Evolutionary conservation across 2,329 filamentous ascomycete genomes (phyloP), one percentile per base, ranked within the genome.

Genomic region (Cercospora nicotianae): DNA sequence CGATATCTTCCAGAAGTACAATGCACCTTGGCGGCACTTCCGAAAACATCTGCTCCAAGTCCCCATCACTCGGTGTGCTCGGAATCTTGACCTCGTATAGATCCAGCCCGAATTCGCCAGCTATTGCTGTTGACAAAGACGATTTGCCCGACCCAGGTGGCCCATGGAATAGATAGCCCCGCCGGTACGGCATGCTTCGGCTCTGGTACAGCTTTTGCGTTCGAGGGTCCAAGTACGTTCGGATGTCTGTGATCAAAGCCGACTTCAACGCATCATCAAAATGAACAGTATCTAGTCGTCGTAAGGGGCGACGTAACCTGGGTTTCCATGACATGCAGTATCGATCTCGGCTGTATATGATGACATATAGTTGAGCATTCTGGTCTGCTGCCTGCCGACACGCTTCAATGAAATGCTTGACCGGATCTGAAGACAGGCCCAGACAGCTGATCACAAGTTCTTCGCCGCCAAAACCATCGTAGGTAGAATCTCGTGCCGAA

Each of bases 151-250:
- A 75, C 0, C 75, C 74, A 18, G 73, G 73, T 0, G 91, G 91
- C 0, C 92, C 92, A 71, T 93, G 83, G 6, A 95, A 86, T 0
- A 95, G 85, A 73, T 94, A 95, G 0, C 92, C 93, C 4, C 92
- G 85, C 13, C 92, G 87, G 76, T 95, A 94, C 0, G 93, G 92
- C 57, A 96, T 94, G 1, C 92, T 92, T 7, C 92, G 87, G 73
- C 92, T 91, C 0, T 89, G 84, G 75, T 96, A 96, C 91, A 91
- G 94, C 16, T 88, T 84, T 1, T 87, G 86, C 0, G 89, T 91
- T 0, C 83, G 81, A 0, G 90, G 89, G 60, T 91, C 87, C 0
- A 94, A 83, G 70, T 92, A 94, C 70, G 92, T 90, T 71, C 90
- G 90, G 69, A 94, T 88, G 73, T 94, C 91, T 36, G 81, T 81